These are phyloP conservation scores for Gossypium ekmanianum DNA, from an alignment of 345 rosid genomes.

Conservation along the genomic window DNA sequence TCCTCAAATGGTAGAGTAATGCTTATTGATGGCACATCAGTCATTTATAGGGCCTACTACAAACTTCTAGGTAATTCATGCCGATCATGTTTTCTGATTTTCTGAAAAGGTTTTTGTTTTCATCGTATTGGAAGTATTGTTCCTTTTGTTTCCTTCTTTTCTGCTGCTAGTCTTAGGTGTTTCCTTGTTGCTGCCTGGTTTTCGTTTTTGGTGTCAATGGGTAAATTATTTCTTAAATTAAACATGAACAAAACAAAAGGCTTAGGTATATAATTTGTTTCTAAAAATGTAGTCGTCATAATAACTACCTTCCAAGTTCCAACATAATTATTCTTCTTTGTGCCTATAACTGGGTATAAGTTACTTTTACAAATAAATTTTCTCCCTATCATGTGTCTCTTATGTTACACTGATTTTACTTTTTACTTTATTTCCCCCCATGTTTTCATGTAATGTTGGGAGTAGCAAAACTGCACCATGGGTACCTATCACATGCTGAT, in stretches of 20 bases:
- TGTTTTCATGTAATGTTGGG: constrained; percentile 1
- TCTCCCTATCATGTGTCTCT: neutral
- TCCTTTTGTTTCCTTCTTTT: neutral
- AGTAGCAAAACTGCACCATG: constrained; percentile 89
- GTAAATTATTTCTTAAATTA: neutral
- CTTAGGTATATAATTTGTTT: neutral
- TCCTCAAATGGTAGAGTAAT: constrained; percentile 65
- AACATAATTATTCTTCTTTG: neutral
- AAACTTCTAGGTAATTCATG: constrained; percentile 73
- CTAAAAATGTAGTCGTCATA: neutral
- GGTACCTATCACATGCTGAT: constrained; percentile 81
- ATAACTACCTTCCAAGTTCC: neutral
- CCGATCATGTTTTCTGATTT: neutral
- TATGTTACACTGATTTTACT: constrained; percentile 7
- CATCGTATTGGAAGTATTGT: constrained; percentile 6
- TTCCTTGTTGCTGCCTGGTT: neutral
- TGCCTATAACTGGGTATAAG: neutral
- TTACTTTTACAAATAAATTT: neutral
- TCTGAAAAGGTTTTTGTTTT: neutral
- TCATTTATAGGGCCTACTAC: constrained; percentile 91
- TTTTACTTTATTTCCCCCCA: neutral
- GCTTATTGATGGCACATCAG: constrained; percentile 94
- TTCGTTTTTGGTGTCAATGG: neutral
- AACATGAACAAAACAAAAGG: neutral
- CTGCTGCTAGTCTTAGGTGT: neutral